A percentile compares a stretch with the other conserved stretches of the same genome.
These are phyloP conservation scores for barley (Hordeum vulgare) DNA, from an alignment of 176 grass and related monocot genomes.

Conservation along the genomic window DNA sequence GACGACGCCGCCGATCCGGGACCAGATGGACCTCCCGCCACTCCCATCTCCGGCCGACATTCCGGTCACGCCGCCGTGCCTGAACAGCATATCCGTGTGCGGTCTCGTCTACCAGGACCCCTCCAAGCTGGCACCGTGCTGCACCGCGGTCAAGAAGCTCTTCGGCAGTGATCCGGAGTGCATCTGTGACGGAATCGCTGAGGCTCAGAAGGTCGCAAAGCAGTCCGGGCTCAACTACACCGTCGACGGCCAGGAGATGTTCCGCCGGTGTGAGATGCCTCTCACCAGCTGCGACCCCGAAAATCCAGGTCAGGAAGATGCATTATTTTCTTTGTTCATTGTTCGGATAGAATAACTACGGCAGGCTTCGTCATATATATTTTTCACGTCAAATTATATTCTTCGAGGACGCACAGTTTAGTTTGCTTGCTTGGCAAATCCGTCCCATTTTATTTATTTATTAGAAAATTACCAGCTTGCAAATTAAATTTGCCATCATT, in stretches of 20 bases:
- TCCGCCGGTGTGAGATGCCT: background rate
- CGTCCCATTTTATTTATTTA: too few relatives aligned
- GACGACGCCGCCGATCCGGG: background rate
- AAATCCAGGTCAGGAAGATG: background rate
- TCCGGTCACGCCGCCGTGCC: background rate
- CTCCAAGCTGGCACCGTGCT: background rate
- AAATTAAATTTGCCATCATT: too few relatives aligned
- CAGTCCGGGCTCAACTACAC: background rate
- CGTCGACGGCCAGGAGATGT: background rate
- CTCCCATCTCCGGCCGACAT: background rate
- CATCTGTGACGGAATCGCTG: background rate
- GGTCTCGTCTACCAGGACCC: background rate
- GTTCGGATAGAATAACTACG: background rate
- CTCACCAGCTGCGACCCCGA: background rate
- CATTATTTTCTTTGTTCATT: too few relatives aligned
- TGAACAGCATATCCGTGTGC: background rate
- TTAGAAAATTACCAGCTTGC: too few relatives aligned
- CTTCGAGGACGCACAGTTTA: too few relatives aligned
- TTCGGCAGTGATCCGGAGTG: background rate
- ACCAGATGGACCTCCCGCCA: background rate
- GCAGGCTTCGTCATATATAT: background rate
- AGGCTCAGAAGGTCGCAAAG: background rate
- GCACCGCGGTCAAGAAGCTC: background rate
- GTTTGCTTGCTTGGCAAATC: too few relatives aligned
- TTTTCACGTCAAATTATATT: too few relatives aligned